These are phyloP conservation scores for Metschnikowia santaceciliae DNA, from an alignment of 805 yeast species.

Conservation along the genomic window DNA sequence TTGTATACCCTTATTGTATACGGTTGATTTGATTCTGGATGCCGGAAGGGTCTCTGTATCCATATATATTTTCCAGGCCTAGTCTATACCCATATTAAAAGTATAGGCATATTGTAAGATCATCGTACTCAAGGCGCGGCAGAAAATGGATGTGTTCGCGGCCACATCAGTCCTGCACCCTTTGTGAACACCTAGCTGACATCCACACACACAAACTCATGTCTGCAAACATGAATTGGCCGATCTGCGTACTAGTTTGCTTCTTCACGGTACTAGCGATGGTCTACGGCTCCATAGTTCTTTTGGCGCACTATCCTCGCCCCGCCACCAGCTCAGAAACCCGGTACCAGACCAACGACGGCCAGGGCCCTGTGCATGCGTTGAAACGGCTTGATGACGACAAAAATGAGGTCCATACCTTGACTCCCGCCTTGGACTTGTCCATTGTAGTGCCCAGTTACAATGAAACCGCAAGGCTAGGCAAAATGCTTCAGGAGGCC, in stretches of 20 bases:
- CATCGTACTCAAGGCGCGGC: not conserved
- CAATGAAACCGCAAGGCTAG: conserved; percentile 75
- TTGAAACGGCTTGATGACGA: conserved; percentile 26
- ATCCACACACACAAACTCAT: not conserved
- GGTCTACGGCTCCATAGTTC: conserved; percentile 39
- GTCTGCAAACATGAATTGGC: conserved; percentile 1
- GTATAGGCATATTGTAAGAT: too few relatives aligned
- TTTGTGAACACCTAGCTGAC: conserved; percentile 1
- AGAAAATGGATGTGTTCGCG: not conserved
- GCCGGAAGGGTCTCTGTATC: too few relatives aligned
- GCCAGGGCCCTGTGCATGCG: conserved; percentile 23
- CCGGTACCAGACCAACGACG: conserved; percentile 48
- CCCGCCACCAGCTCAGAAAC: conserved; percentile 50
- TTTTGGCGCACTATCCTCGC: conserved; percentile 65
- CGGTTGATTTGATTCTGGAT: too few relatives aligned
- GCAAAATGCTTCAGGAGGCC: conserved; percentile 67
- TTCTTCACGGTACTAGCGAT: conserved; percentile 15
- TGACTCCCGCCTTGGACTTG: conserved; percentile 39
- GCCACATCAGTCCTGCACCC: not conserved
- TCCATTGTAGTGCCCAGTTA: conserved; percentile 92
- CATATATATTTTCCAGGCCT: too few relatives aligned
- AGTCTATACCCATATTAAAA: too few relatives aligned
- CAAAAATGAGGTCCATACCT: not conserved
- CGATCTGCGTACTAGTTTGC: not conserved
- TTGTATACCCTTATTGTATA: too few relatives aligned